Conservation (phyloP, 441 rosid genomes). For the Omphalea diandra region DNA sequence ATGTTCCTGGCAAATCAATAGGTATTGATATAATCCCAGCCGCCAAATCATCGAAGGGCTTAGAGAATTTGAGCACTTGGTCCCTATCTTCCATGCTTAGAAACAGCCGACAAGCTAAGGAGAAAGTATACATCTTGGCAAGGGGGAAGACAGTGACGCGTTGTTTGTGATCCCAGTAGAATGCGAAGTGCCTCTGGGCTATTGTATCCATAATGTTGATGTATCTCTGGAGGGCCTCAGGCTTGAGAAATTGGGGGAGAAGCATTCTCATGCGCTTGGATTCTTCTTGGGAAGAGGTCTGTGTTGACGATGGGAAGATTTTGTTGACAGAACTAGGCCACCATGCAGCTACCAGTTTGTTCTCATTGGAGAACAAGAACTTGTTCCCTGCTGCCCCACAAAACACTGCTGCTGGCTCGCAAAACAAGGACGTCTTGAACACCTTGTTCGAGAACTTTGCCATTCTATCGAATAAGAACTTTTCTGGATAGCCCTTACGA, state of each 20-base stretch:
- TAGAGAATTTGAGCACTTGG: slow-evolving; percentile 20
- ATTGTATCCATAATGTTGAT: slow-evolving; percentile 42
- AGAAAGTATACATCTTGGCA: slow-evolving; percentile 39
- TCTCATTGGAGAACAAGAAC: slow-evolving; percentile 52
- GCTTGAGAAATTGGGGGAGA: slow-evolving; percentile 24
- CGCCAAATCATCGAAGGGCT: slow-evolving; percentile 24
- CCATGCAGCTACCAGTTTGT: slow-evolving; percentile 50
- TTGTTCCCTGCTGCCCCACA: slow-evolving; percentile 39
- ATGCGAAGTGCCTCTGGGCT: slow-evolving; percentile 33
- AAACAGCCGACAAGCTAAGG: slow-evolving; percentile 42
- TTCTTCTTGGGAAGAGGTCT: slow-evolving; percentile 43
- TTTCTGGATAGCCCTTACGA: slow-evolving; percentile 48
- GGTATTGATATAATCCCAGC: slow-evolving; percentile 38
- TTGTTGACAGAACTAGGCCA: slow-evolving; percentile 54
- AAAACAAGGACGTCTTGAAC: slow-evolving; percentile 43
- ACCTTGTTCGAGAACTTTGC: slow-evolving; percentile 36
- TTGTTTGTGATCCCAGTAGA: slow-evolving; percentile 31
- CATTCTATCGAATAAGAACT: slow-evolving; percentile 39
- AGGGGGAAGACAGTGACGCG: slow-evolving; percentile 36
- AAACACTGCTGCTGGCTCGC: slow-evolving; percentile 35
- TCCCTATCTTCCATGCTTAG: slow-evolving; percentile 37
- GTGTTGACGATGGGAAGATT: slow-evolving; percentile 43
- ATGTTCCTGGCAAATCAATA: slow-evolving; percentile 42
- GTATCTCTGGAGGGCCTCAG: slow-evolving; percentile 37
- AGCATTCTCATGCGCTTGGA: slow-evolving; percentile 43